phyloP scores from a whole-genome alignment of 306 rosid genomes.

The Gastrolobium bilobum region DNA sequence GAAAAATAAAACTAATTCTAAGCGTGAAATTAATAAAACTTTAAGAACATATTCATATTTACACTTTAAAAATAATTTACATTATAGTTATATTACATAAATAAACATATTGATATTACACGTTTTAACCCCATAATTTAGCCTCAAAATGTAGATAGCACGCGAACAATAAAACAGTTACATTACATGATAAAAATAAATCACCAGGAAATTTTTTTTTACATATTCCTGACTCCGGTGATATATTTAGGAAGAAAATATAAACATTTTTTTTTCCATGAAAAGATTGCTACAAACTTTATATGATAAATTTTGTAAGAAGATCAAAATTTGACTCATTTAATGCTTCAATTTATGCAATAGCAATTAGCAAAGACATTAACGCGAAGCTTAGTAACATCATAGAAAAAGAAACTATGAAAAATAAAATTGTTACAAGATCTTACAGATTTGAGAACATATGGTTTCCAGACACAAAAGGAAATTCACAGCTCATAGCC shows the following conservation, averaged over 20 bases:
- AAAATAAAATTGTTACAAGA: constrained; percentile 45
- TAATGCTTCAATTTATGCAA: not conserved
- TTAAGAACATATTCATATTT: no score
- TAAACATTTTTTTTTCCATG: not conserved
- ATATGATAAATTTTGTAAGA: not conserved
- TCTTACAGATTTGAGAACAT: constrained; percentile 45
- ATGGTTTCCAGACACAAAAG: constrained; percentile 25
- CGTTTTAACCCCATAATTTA: no score
- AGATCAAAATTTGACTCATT: constrained; percentile 25
- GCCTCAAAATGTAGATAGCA: no score
- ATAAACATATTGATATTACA: no score
- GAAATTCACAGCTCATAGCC: constrained; percentile 64
- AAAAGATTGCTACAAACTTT: not conserved
- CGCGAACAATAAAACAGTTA: not conserved
- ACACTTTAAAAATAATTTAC: no score
- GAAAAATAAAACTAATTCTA: no score
- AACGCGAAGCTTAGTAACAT: not conserved
- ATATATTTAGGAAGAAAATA: not conserved
- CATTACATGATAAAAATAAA: not conserved
- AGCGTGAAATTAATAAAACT: no score
- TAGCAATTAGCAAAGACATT: not conserved
- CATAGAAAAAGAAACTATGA: constrained; percentile 33
- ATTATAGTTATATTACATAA: no score
- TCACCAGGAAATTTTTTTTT: not conserved
- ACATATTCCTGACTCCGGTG: not conserved